These are phyloP conservation scores for Exsudoporus frostii DNA, from an alignment of 768 basidiomycete species.

Conservation along the genomic window DNA sequence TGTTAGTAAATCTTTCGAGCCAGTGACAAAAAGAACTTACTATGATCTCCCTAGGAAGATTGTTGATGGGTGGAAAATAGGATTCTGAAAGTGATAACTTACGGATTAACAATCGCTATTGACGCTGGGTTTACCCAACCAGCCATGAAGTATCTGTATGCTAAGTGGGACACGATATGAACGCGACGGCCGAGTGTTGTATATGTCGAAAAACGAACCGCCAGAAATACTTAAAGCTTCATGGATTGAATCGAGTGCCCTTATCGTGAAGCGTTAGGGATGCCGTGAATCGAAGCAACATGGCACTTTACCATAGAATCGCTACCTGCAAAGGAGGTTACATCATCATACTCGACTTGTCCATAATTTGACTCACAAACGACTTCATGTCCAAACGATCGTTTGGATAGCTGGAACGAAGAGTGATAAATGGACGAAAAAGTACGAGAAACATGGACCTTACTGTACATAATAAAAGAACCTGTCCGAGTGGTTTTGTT, in stretches of 20 bases:
- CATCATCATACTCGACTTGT: not conserved
- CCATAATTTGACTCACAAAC: slow-evolving; percentile 4
- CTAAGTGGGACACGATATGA: not conserved
- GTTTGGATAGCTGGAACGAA: slow-evolving; percentile 2
- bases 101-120: not conserved
- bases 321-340: slow-evolving; percentile 3
- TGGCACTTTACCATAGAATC: slow-evolving; percentile 4
- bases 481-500: not conserved
- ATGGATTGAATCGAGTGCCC: slow-evolving; percentile 9
- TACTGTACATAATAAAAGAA: slow-evolving; percentile 14
- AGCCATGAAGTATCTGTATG: slow-evolving; percentile 5
- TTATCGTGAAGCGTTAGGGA: not conserved
- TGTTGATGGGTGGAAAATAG: not conserved
- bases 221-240: slow-evolving; percentile 8
- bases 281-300: rapidly evolving
- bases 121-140: not conserved
- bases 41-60: not conserved
- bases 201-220: slow-evolving; percentile 1
- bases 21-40: not conserved
- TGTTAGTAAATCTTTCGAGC: not conserved
- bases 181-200: not conserved
- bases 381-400: slow-evolving; percentile 2
- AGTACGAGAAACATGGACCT: not conserved
- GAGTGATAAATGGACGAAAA: not conserved
- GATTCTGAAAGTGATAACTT: not conserved